Percentiles rank a stretch among this genome's conserved stretches.
Evolutionary conservation across 768 basidiomycete species (phyloP).

Genomic region (button mushroom (Agaricus bisporus)): DNA sequence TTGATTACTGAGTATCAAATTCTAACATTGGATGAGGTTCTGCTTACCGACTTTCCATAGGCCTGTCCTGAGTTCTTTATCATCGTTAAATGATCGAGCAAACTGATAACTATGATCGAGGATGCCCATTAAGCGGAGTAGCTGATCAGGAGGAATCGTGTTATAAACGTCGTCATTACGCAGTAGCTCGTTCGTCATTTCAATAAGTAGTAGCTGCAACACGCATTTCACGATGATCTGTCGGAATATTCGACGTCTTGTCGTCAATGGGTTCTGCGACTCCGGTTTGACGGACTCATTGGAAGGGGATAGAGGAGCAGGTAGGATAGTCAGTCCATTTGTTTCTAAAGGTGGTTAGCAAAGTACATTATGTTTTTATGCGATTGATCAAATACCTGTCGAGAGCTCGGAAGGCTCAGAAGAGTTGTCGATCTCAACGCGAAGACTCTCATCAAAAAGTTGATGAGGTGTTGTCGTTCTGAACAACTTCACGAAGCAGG

Average conservation of each 20-base stretch:
- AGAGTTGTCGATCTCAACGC: conserved; percentile 71
- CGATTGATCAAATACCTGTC: conserved; percentile 21
- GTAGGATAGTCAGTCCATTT: conserved; percentile 65
- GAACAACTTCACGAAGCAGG: conserved; percentile 95
- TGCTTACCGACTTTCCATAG: conserved; percentile 98
- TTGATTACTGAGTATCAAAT: background rate
- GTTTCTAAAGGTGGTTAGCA: conserved; percentile 36
- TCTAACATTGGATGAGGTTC: background rate
- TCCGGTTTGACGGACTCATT: conserved; percentile 45
- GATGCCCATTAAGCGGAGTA: conserved; percentile 90
- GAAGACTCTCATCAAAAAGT: conserved; percentile 86
- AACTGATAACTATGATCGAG: conserved; percentile 98
- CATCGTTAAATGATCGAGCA: conserved; percentile 95
- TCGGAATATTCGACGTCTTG: conserved; percentile 85
- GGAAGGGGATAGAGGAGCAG: conserved; percentile 83
- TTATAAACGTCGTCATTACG: conserved; percentile 89
- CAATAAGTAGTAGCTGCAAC: conserved; percentile 90
- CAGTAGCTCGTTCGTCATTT: conserved; percentile 93
- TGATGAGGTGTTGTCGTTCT: conserved; percentile 96
- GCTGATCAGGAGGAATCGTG: conserved; percentile 90
- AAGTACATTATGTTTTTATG: background rate
- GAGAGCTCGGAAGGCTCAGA: conserved; percentile 47
- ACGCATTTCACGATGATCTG: conserved; percentile 99
- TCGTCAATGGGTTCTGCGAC: conserved; percentile 49
- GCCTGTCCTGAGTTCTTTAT: conserved; percentile 93